Base-by-base conservation (phyloP, 208 protist species). In the Crithidia bombi region DNA sequence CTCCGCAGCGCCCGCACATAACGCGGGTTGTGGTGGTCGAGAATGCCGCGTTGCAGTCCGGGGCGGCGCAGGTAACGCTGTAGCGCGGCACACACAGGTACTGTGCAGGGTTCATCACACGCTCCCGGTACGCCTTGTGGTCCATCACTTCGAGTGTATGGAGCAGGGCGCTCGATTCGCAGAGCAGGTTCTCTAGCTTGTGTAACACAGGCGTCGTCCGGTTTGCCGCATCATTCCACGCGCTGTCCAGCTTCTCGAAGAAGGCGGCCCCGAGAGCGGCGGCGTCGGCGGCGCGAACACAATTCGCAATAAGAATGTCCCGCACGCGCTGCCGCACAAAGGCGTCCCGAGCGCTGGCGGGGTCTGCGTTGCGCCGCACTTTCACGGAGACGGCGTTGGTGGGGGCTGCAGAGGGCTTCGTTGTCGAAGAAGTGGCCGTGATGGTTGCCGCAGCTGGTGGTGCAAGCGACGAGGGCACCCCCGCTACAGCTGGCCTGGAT, bases 1-100 rank as follows among this genome's bases (percentile, higher is more conserved):
- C 66, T n/a, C 90, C 90, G 63, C 90, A 93, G 11, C 85, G 82
- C 4, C 87, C 73, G 69, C 87, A 95, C 69, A 78, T 82, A 3
- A 87, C 76, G 9, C 75, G 80, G 33, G 67, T 70, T 19, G 84
- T 61, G 36, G 81, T 66, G 46, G 70, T 41, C 12, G 62, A 77
- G 62, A 93, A 92, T 33, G 57, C 9, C n/a, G 66, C 47, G 25
- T 38, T 19, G 56, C 90, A 95, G 41, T 51, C 74, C 6, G 66
- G 36, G 49, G 69, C 78, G 3, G 21, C 52, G 30, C 72, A 81
- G 30, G 47, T 35, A n/a, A 72, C 33, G 11, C 75, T 73, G 58
- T 86, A 75, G 19, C 87, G 85, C 19, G 78, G 85, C 43, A 79
- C 79, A 33, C 52, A 65, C 63, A 89, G 70, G 39, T 52, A 71